phyloP scores from a whole-genome alignment of 176 grass and related monocot genomes.

The Carex littledalei region DNA sequence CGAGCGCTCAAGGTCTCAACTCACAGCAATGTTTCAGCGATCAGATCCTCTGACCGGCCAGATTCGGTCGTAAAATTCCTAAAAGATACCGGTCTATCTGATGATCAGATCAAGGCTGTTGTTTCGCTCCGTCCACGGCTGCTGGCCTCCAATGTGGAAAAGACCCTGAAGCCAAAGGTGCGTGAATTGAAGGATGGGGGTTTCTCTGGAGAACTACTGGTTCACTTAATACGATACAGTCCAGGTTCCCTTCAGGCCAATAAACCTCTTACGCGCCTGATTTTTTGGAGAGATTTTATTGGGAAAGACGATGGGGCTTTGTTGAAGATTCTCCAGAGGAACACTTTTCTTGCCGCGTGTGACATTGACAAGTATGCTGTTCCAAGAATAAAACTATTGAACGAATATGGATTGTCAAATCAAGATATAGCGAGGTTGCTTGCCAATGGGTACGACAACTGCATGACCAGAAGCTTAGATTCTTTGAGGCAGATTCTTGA shows the following conservation, averaged over 20 bases:
- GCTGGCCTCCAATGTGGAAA: not conserved
- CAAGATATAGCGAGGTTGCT: not conserved
- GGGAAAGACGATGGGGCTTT: not conserved
- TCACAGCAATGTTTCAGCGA: not conserved
- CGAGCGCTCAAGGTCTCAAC: not conserved
- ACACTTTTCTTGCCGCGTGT: not conserved
- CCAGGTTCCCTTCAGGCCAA: not conserved
- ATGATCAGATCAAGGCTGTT: slow-evolving; percentile 6
- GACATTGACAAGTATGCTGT: not conserved
- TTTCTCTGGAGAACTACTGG: slow-evolving; percentile 9
- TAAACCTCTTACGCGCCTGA: not conserved
- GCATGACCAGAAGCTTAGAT: not conserved
- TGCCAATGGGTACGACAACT: not conserved
- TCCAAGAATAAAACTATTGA: not conserved
- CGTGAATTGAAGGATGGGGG: not conserved
- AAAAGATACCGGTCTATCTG: not conserved
- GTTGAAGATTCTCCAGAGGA: not conserved
- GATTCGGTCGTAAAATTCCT: slow-evolving; percentile 21
- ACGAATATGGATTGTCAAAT: slow-evolving; percentile 14
- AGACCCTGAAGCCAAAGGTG: not conserved
- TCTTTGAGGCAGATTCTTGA: too few relatives aligned
- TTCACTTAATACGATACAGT: not conserved
- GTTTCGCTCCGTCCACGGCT: not conserved
- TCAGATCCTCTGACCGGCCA: not conserved
- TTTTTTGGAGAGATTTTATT: slow-evolving; percentile 3